A percentile compares a stretch with the other conserved stretches of the same genome.
phyloP scores from a whole-genome alignment of 805 yeast genomes.

The Ogataea trehaloabstinens region DNA sequence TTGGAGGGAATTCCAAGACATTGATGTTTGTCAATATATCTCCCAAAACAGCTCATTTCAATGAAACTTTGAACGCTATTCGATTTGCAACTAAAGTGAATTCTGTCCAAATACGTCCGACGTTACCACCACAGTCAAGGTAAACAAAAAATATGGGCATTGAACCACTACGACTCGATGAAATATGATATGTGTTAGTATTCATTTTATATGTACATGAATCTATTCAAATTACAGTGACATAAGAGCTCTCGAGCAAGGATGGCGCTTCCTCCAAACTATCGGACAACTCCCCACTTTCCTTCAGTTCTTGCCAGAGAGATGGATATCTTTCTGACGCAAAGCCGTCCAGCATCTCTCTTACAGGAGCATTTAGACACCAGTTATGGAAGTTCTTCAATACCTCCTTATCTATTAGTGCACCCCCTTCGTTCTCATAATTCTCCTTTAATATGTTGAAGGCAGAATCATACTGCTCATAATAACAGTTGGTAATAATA shows the following conservation, averaged over 20 bases:
- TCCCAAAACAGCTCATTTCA: slow-evolving; percentile 57
- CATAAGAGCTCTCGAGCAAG: slow-evolving; percentile 24
- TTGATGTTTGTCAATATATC: slow-evolving; percentile 91
- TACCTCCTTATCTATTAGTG: slow-evolving; percentile 40
- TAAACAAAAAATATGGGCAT: slow-evolving; percentile 1
- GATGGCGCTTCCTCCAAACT: slow-evolving; percentile 33
- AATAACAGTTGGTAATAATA: slow-evolving; percentile 67
- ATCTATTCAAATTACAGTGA: background rate
- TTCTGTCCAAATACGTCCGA: slow-evolving; percentile 37
- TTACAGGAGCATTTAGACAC: slow-evolving; percentile 38
- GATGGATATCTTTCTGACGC: slow-evolving; percentile 34
- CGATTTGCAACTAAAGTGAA: slow-evolving; percentile 87
- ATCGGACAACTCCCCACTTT: slow-evolving; percentile 29
- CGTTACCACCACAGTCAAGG: too few species aligned
- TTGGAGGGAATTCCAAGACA: slow-evolving; percentile 84
- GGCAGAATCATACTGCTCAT: slow-evolving; percentile 59
- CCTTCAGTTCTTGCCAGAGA: slow-evolving; percentile 38
- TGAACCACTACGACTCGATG: too few species aligned
- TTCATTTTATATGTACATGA: slow-evolving; percentile 1
- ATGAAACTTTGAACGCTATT: slow-evolving; percentile 80
- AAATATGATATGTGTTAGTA: slow-evolving; percentile 1
- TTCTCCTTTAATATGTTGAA: slow-evolving; percentile 46
- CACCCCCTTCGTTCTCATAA: slow-evolving; percentile 43
- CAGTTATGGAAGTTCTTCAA: slow-evolving; percentile 48
- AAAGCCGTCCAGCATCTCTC: slow-evolving; percentile 37